Base-by-base conservation (phyloP, 768 basidiomycete species). In the Neoboletus subvelutipes region DNA sequence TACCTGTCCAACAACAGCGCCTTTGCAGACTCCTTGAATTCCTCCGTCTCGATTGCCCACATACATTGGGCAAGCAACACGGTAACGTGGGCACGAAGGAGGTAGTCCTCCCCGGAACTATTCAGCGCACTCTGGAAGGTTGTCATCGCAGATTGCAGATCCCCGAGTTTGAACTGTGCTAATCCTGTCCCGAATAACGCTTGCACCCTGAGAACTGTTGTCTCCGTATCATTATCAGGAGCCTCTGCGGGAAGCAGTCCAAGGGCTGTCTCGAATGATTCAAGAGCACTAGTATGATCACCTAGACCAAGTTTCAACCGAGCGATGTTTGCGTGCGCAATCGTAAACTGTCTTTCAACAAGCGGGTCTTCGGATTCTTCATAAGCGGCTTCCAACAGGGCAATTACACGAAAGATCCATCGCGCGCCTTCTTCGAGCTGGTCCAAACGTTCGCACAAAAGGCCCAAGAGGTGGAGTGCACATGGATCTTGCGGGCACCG, bases 381-480 rank as follows among this genome's bases (percentile, higher is more conserved):
- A 73, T 97, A 99, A 28, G 82, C 80, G 2, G 83, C 80, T 71
- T 98, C 96, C n/a, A 98, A 75, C 11, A 94, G 77, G 4, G 71
- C 57, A 15, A 92, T 90, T 1, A 89, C 85, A 29, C 78, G 79
- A 34, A 77, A 71, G 40, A 94, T 77, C 34, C 84, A 74, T 26
- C 76, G 72, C 17, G 79, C 73, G 7, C 85, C 90, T 29, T 84
- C 77, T 17, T 85, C 82, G 29, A 80, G 64, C 39, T 92, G 87
- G 13, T 87, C 89, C 5, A 98, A 75, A 51, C 86, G 81, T 67
- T 99, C 97, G 68, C 88, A 92, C 22, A 98, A 76, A 6, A 98
- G 82, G 0, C 86, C 89, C 54, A 89, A 84, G 18, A 98, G 83
- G 67, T 98, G 93, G 11, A 92, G 73, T 1, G 86, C 94, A 28